A percentile compares a stretch with the other conserved stretches of the same genome.
phyloP scores from a whole-genome alignment of 2,329 filamentous ascomycete genomes.

The Penicillium sp. region DNA sequence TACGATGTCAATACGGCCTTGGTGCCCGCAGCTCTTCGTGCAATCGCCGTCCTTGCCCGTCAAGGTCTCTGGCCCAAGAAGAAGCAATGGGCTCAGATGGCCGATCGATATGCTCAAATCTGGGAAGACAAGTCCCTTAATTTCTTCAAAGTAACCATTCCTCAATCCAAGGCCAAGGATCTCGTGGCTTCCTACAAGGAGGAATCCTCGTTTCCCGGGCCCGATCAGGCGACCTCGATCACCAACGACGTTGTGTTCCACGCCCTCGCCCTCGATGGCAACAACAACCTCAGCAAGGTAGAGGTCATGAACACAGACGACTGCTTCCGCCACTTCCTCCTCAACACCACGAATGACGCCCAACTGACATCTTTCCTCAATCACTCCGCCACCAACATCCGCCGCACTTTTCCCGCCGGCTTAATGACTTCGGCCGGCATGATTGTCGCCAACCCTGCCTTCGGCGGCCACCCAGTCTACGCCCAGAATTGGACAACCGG shows the following conservation, averaged over 20 bases:
- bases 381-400: conserved; percentile 53
- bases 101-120: conserved; percentile 49
- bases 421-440: conserved; percentile 52
- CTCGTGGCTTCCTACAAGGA: conserved; percentile 47
- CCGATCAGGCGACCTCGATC: conserved; percentile 40
- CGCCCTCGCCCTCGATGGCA: conserved; percentile 52
- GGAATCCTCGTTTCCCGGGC: conserved; percentile 41
- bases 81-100: conserved; percentile 42
- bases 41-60: conserved; percentile 49
- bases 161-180: conserved; percentile 39
- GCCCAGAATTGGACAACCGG: conserved; percentile 50
- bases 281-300: conserved; percentile 46
- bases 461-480: conserved; percentile 45
- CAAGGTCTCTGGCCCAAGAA: conserved; percentile 49
- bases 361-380: conserved; percentile 55
- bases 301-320: conserved; percentile 59
- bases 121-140: conserved; percentile 57
- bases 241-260: conserved; percentile 48
- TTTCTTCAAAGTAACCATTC: conserved; percentile 51
- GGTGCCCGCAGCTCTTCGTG: conserved; percentile 54
- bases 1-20: conserved; percentile 61
- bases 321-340: conserved; percentile 57
- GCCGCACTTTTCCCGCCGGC: conserved; percentile 54
- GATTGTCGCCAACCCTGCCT: conserved; percentile 57
- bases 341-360: conserved; percentile 53